Percentiles rank a stretch among this genome's conserved stretches.
Conservation (phyloP, 352 stramenopile species). For the Globisporangium lucens region DNA sequence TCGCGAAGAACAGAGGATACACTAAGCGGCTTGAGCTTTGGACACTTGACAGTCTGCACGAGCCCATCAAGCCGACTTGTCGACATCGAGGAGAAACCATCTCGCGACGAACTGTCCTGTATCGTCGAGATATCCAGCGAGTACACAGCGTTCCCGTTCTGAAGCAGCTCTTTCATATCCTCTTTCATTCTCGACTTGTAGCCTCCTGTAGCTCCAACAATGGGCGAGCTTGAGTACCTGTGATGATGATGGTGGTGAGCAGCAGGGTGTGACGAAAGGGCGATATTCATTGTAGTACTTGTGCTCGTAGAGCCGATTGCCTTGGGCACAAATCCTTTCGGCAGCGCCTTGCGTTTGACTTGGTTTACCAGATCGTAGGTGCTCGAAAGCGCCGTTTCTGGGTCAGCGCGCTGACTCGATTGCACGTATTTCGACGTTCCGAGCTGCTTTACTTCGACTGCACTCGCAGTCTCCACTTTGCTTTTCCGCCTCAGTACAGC, state of each 20-base stretch:
- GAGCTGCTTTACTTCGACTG: neutral
- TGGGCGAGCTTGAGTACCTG: constrained; percentile 17
- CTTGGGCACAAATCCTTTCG: constrained; percentile 24
- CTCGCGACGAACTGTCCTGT: constrained; percentile 22
- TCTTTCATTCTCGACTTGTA: constrained; percentile 34
- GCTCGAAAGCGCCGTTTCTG: constrained; percentile 1
- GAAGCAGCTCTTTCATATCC: constrained; percentile 30
- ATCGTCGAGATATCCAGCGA: constrained; percentile 35
- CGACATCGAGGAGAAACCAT: constrained; percentile 6
- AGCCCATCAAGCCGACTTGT: constrained; percentile 21
- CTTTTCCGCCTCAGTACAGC: neutral
- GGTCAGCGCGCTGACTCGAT: neutral
- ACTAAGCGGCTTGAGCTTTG: constrained; percentile 49
- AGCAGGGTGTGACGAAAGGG: constrained; percentile 11
- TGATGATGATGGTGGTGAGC: constrained; percentile 22
- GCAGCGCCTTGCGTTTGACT: constrained; percentile 30
- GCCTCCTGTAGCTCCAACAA: constrained; percentile 11
- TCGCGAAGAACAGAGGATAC: constrained; percentile 37
- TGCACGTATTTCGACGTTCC: neutral
- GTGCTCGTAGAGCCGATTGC: constrained; percentile 15
- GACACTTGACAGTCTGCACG: constrained; percentile 28
- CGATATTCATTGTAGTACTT: constrained; percentile 19
- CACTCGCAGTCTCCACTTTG: neutral
- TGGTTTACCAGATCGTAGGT: constrained; percentile 18
- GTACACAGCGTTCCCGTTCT: constrained; percentile 23